phyloP scores from a whole-genome alignment of 257 asterid species.

The Leonotis leonurus region DNA sequence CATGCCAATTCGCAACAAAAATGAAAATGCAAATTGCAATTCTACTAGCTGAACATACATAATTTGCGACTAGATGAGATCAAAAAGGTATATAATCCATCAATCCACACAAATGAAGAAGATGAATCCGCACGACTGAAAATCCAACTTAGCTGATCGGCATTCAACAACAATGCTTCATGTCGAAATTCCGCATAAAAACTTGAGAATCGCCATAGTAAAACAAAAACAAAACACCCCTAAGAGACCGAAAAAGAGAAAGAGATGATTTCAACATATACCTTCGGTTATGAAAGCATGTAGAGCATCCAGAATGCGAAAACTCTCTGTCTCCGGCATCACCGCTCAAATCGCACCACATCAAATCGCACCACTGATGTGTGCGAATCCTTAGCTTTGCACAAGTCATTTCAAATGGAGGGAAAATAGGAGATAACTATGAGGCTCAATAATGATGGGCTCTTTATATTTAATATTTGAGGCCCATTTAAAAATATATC shows the following conservation, averaged over 20 bases:
- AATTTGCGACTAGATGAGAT: background rate
- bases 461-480: background rate
- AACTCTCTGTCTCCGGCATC: constrained; percentile 30
- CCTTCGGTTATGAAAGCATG: constrained; percentile 27
- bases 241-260: background rate
- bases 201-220: background rate
- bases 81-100: background rate
- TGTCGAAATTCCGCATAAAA: background rate
- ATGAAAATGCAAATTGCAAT: background rate
- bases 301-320: constrained; percentile 23
- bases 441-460: constrained; percentile 8
- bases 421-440: background rate
- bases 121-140: background rate
- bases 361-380: background rate
- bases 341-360: background rate
- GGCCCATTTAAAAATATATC: background rate
- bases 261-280: constrained; percentile 8
- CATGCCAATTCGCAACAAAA: background rate
- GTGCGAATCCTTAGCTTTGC: too few species aligned
- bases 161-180: background rate
- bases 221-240: background rate
- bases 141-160: background rate
- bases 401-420: background rate
- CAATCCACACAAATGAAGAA: background rate
- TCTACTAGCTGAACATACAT: background rate